Percentiles rank a stretch among this genome's conserved stretches.
Evolutionary conservation across 2,329 filamentous ascomycete species (phyloP).

Genomic region (Nemania abortiva): DNA sequence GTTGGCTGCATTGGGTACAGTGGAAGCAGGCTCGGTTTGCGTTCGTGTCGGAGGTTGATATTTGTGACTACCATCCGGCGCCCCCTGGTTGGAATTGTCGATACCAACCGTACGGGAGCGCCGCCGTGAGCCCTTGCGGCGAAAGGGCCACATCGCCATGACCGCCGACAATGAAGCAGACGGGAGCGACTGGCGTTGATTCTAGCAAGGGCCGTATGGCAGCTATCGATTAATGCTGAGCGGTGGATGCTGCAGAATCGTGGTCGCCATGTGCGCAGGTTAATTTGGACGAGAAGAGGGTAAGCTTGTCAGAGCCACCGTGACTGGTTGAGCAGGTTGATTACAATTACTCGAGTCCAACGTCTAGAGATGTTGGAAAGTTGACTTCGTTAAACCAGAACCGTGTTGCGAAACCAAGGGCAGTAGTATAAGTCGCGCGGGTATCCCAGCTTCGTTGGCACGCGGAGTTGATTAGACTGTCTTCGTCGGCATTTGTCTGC

Average conservation of each 20-base stretch:
- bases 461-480: conserved; percentile 40
- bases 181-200: conserved; percentile 35
- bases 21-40: conserved; percentile 47
- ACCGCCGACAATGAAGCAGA: conserved; percentile 37
- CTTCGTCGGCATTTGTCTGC: conserved; percentile 38
- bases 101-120: conserved; percentile 56
- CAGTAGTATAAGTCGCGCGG: conserved; percentile 38
- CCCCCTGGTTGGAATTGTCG: conserved; percentile 40
- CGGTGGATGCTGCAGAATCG: conserved; percentile 45
- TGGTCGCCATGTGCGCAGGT: conserved; percentile 53
- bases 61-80: conserved; percentile 40
- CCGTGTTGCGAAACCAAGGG: conserved; percentile 1
- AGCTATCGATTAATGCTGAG: conserved; percentile 47
- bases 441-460: conserved; percentile 37
- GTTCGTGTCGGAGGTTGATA: conserved; percentile 40
- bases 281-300: conserved; percentile 21
- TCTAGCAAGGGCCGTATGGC: conserved; percentile 41
- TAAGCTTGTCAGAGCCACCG: conserved; percentile 34
- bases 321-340: conserved; percentile 25
- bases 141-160: conserved; percentile 89
- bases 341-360: conserved; percentile 18
- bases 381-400: conserved; percentile 9
- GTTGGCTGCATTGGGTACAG: conserved; percentile 44
- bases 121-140: conserved; percentile 77
- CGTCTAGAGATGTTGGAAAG: conserved; percentile 1